phyloP scores from a whole-genome alignment of 352 stramenopile species.

The Phytophthora pistaciae region DNA sequence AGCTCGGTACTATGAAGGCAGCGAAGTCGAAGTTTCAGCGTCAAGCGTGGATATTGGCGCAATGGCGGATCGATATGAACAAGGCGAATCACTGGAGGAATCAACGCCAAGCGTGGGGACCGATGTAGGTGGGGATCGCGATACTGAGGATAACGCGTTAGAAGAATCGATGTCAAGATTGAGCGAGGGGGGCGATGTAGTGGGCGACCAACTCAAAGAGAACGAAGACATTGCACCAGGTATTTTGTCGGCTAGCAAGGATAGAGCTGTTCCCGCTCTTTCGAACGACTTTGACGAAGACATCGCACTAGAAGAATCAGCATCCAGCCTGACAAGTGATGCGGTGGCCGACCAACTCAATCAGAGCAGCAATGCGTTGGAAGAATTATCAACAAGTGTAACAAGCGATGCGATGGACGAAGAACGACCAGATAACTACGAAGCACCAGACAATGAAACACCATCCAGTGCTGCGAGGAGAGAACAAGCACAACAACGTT shows the following conservation, averaged over 20 bases:
- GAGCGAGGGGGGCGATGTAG: not conserved
- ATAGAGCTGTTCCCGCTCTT: not conserved
- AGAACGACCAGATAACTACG: not conserved
- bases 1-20: not conserved
- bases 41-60: not conserved
- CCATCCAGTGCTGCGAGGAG: not conserved
- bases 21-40: not conserved
- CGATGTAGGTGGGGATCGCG: not conserved
- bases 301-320: constrained; percentile 5
- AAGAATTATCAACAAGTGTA: constrained; percentile 5
- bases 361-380: not conserved
- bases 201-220: not conserved
- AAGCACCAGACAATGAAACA: constrained; percentile 1
- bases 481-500: not conserved
- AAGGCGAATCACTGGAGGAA: not conserved
- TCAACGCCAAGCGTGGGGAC: not conserved
- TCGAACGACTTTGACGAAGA: not conserved
- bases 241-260: not conserved
- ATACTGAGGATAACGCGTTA: not conserved
- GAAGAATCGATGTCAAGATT: not conserved
- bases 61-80: not conserved
- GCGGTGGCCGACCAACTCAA: not conserved
- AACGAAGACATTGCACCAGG: not conserved
- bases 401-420: not conserved
- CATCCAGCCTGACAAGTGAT: not conserved